phyloP scores from a whole-genome alignment of 1,284 basidiomycete species.

The Rhodotorula sp. region DNA sequence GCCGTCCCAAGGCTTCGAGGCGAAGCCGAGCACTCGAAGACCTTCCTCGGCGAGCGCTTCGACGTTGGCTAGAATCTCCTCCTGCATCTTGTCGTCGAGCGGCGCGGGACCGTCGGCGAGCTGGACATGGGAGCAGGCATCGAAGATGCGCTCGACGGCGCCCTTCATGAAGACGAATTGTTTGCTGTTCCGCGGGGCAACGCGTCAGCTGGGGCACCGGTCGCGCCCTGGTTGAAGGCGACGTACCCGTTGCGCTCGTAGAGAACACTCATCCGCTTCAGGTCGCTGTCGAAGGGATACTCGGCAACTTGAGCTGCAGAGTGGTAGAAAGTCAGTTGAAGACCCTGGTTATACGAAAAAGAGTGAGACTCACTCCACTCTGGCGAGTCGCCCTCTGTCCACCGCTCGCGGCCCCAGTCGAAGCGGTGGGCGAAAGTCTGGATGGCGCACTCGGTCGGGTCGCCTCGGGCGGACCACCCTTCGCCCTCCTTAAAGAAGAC shows the following conservation, averaged over 20 bases:
- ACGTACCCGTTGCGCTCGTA: slow-evolving; percentile 46
- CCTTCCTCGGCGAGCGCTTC: slow-evolving; percentile 61
- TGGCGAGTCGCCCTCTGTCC: slow-evolving; percentile 29
- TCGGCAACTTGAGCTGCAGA: slow-evolving; percentile 45
- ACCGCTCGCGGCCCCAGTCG: slow-evolving; percentile 31
- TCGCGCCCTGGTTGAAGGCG: not conserved
- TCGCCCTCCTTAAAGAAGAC: slow-evolving; percentile 49
- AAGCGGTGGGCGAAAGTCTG: slow-evolving; percentile 61
- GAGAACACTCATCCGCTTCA: slow-evolving; percentile 63
- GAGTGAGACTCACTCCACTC: slow-evolving; percentile 31
- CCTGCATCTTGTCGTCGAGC: slow-evolving; percentile 50
- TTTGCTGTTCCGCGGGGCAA: slow-evolving; percentile 19
- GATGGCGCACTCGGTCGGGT: slow-evolving; percentile 63
- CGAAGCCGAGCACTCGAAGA: slow-evolving; percentile 55
- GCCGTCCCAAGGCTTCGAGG: slow-evolving; percentile 43
- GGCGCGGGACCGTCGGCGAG: slow-evolving; percentile 43
- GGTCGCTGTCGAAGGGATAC: slow-evolving; percentile 58
- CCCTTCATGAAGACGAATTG: slow-evolving; percentile 58
- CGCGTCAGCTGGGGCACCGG: not conserved
- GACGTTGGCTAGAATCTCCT: slow-evolving; percentile 55
- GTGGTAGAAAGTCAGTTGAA: not conserved
- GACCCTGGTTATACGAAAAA: too few species aligned
- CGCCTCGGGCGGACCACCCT: slow-evolving; percentile 66
- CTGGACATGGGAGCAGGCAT: slow-evolving; percentile 54
- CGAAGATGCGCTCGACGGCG: slow-evolving; percentile 63